Percentiles rank a stretch among this genome's conserved stretches.
Conservation (phyloP, 352 stramenopile species). For the Phytophthora syringae region DNA sequence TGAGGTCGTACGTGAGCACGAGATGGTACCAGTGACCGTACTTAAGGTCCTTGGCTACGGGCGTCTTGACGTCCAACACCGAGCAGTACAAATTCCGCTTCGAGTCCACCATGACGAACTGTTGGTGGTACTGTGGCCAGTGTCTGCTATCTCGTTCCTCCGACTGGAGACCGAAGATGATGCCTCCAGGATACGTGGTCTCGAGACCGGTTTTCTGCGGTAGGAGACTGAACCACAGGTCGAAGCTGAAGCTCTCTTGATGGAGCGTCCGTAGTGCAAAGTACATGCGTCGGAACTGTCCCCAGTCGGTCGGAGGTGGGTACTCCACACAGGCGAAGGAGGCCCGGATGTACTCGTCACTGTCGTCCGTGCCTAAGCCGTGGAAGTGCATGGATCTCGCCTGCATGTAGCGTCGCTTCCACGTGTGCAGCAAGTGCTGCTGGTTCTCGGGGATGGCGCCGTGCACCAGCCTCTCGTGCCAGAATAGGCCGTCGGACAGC, state of each 20-base stretch:
- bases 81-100: constrained; percentile 54
- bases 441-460: constrained; percentile 18
- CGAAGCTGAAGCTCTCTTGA: constrained; percentile 40
- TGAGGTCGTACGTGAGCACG: constrained; percentile 41
- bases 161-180: constrained; percentile 56
- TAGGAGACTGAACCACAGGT: constrained; percentile 47
- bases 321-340: constrained; percentile 35
- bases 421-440: constrained; percentile 22
- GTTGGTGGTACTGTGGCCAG: constrained; percentile 50
- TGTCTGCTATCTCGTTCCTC: constrained; percentile 29
- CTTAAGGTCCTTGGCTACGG: constrained; percentile 30
- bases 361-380: constrained; percentile 18
- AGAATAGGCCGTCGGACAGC: constrained; percentile 30
- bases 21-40: constrained; percentile 53
- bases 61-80: constrained; percentile 38
- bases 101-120: constrained; percentile 37
- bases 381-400: constrained; percentile 31
- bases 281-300: constrained; percentile 23
- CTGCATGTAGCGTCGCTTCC: constrained; percentile 31
- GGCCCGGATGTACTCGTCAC: constrained; percentile 10
- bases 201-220: constrained; percentile 9
- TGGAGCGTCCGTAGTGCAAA: constrained; percentile 24
- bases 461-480: constrained; percentile 26
- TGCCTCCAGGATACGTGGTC: constrained; percentile 21
- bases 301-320: constrained; percentile 26